Evolutionary conservation across 1,139 yeast genomes (phyloP), one percentile per base, ranked within the genome.

Genomic region (Suhomyces coccinellae): DNA sequence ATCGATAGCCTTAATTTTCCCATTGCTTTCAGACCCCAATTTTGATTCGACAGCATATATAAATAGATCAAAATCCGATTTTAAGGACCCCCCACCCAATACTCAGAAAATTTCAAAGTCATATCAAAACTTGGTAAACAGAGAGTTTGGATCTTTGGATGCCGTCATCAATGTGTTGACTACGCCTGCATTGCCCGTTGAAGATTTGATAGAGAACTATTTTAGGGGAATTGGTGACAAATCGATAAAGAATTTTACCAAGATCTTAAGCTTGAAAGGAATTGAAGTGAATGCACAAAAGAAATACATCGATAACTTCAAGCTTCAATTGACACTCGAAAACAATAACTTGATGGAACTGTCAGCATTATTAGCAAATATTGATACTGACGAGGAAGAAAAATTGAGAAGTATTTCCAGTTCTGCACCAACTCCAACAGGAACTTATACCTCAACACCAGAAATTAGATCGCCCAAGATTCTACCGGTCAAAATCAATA

Each of bases 141-240:
- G 60, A 36, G 79, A 77, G 42, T 75, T 83, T 41, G 61, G 63
- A 7, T 75, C 79, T 33, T 69, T 87, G 7, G 93, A 86, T 52
- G 71, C 80, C 0, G 63, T 89, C 16, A 69, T 89, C 47, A 85
- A 85, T 59, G 77, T 88, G 5, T 63, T 89, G 37, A 69, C 84
- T 59, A 79, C 87, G 0, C 82, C 85, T 16, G 64, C 73, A 3
- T 75, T 79, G 13, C 95, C 96, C 0, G 43, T 79, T 68, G 67
- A 86, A 47, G 82, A 79, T 14, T 74, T 87, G 29, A 82, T 87
- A 3, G 80, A 80, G 45, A 80, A 75, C 55, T 88, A 88, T 62
- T 80, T 87, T 59, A 75, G 75, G 49, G 68, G 85, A 16, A 75
- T 88, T 49, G 85, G 85, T 3, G 96, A 88, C 62, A 73, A 73